Base-by-base conservation (phyloP, 176 grass and related monocot species). In the Triticum turgidum region DNA sequence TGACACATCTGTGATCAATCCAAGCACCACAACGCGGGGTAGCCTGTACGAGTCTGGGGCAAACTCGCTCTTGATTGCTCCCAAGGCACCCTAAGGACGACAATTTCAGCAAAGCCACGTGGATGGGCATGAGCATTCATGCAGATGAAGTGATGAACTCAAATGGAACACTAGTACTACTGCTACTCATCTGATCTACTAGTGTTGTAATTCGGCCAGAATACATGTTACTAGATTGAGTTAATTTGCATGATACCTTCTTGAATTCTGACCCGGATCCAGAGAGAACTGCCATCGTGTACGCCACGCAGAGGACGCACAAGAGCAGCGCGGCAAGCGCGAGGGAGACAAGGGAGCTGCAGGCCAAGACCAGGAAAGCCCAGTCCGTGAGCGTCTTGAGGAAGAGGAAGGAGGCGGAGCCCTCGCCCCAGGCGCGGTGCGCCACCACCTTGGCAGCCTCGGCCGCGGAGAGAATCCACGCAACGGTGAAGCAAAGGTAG, bases 1-100 rank as follows among this genome's bases (percentile, higher is more conserved):
- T 2, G 14, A 3, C 13, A 27, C 2, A 5, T 3, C 1, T 7
- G 9, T 8, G 21, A 29, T 5, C 1, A 25, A 0, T 1, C 11
- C 61, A 52, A 56, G 3, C 29, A 21, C 1, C 6, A 11, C 0
- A 12, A 21, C 0, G 10, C 5, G 18, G 18, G 11, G 2, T n/a
- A 0, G 39, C 33, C 0, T 41, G 2, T 3, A 41, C 35, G 39
- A 6, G 11, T 10, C 69, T 20, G 8, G 20, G 41, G 18, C 3
- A 4, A 37, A 39, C 1, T 71, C 69, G 20, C 11, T 1, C 35
- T 11, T 71, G 20, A 6, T 11, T 71, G 18, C 69, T 41, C 11
- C 69, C 21, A 71, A 71, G 18, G 20, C 9, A 5, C 35, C n/a
- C 35, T 71, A 37, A n/a, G 9, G 35, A 42, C 35, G 39, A 32